Evolutionary conservation across 2,329 filamentous ascomycete genomes (phyloP).

Genomic region (Alternaria panax): DNA sequence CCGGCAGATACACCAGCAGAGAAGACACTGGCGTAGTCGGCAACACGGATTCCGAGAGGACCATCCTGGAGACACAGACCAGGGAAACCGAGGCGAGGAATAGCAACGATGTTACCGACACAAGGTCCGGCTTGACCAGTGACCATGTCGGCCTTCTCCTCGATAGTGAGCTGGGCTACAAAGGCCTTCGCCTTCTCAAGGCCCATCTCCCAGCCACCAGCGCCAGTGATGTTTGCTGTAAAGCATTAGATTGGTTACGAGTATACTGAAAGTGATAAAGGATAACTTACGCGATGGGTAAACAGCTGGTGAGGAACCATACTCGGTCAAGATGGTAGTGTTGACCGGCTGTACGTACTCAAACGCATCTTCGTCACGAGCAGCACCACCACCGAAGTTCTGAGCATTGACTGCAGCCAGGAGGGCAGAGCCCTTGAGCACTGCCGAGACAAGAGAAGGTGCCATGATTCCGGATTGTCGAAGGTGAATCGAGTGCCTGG

Average conservation of each 20-base stretch:
- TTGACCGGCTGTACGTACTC: constrained; percentile 40
- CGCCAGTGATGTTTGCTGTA: constrained; percentile 39
- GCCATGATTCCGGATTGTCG: constrained; percentile 31
- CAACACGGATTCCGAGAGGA: constrained; percentile 46
- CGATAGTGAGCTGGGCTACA: constrained; percentile 38
- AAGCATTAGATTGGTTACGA: constrained; percentile 48
- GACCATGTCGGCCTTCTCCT: constrained; percentile 47
- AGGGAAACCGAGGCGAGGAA: constrained; percentile 49
- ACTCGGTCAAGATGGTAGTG: constrained; percentile 39
- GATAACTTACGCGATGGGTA: constrained; percentile 39
- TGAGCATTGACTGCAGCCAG: constrained; percentile 35
- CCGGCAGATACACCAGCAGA: constrained; percentile 50
- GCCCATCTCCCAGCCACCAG: constrained; percentile 44
- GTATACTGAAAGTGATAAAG: too few species aligned
- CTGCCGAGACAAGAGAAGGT: constrained; percentile 30
- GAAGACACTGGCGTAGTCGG: constrained; percentile 50
- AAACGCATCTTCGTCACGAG: constrained; percentile 33
- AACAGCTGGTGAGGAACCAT: constrained; percentile 38
- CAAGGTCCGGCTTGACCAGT: constrained; percentile 59
- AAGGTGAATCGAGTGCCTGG: constrained; percentile 14
- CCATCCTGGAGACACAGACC: constrained; percentile 54
- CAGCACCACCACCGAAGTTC: constrained; percentile 26
- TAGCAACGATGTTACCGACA: constrained; percentile 58
- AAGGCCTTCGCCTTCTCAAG: constrained; percentile 44
- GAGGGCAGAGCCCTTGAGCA: constrained; percentile 34